Evolutionary conservation across 495 filamentous ascomycete genomes (phyloP).

Genomic region (Monascus purpureus): DNA sequence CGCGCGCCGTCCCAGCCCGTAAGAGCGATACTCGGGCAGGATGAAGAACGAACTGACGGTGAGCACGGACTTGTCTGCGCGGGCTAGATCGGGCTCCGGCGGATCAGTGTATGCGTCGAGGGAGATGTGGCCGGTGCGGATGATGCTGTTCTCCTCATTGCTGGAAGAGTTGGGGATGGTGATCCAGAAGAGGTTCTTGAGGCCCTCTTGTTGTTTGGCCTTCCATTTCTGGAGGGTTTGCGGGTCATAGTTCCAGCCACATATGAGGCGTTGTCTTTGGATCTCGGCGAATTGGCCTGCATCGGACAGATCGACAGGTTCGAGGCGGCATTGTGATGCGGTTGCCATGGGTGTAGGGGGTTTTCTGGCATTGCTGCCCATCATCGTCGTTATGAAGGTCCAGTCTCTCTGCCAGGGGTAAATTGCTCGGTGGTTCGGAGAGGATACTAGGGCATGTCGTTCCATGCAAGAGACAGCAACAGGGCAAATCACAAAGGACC

Average conservation of each 20-base stretch:
- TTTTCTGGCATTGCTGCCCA: no score
- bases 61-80: conserved; percentile 7
- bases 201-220: conserved; percentile 5
- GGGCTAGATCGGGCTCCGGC: conserved; percentile 5
- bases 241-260: conserved; percentile 12
- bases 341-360: no score
- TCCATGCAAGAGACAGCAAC: no score
- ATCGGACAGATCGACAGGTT: conserved; percentile 11
- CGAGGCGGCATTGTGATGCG: no score
- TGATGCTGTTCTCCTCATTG: background rate
- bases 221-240: conserved; percentile 7
- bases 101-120: conserved; percentile 9
- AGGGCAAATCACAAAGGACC: no score
- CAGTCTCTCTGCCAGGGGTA: no score
- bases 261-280: conserved; percentile 12
- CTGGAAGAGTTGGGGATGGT: no score
- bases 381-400: no score
- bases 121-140: conserved; percentile 14
- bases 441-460: no score
- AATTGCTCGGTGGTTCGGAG: no score
- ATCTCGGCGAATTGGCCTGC: conserved; percentile 8
- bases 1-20: conserved; percentile 7
- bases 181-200: conserved; percentile 15
- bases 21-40: conserved; percentile 8
- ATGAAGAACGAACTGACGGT: conserved; percentile 13